Evolutionary conservation across 768 basidiomycete species (phyloP), one percentile per base, ranked within the genome.

Genomic region (Plicaturopsis crispa): DNA sequence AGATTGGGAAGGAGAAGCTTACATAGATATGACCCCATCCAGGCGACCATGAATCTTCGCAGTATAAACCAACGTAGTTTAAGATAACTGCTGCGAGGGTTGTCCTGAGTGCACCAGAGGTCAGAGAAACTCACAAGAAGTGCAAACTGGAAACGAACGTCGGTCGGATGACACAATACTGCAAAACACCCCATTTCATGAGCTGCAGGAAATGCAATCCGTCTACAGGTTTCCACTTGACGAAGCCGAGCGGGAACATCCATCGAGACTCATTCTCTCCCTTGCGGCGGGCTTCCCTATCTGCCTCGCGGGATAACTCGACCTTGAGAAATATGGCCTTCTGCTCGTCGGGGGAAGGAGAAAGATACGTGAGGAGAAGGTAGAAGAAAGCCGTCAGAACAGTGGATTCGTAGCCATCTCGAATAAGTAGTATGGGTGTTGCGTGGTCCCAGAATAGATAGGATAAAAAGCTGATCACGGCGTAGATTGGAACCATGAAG

Each of bases 341-440:
- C 56, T 84, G 81, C 42, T 76, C 76, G 35, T 73, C 72, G 4
- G 65, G 54, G 45, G 79, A 69, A 31, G 73, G 76, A 0, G 80
- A 82, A 10, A 87, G 57, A 60, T 84, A 87, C 41, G 67, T 67
- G 36, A 87, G 64, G 20, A 89, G 68, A 22, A 89, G 69, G 51
- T 84, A 85, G 59, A 89, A 86, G 66, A 87, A 87, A 2, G 82
- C 67, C 0, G 78, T 81, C 42, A 89, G 62, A 10, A 86, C 78
- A 26, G 80, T 74, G 8, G 83, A 74, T 63, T 87, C 85, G 56
- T 86, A 88, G 44, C 73, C 70, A 52, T 86, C 84, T 32, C 84
- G 72, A 36, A 84, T 55, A 32, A 87, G 70, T 30, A 84, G 69
- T 19, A 84, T 60, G 3, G 80, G 78, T 0, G 83, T 79, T 1